These are phyloP conservation scores for Beta lomatogona DNA, from an alignment of 179 eudicot genomes.

Conservation along the genomic window DNA sequence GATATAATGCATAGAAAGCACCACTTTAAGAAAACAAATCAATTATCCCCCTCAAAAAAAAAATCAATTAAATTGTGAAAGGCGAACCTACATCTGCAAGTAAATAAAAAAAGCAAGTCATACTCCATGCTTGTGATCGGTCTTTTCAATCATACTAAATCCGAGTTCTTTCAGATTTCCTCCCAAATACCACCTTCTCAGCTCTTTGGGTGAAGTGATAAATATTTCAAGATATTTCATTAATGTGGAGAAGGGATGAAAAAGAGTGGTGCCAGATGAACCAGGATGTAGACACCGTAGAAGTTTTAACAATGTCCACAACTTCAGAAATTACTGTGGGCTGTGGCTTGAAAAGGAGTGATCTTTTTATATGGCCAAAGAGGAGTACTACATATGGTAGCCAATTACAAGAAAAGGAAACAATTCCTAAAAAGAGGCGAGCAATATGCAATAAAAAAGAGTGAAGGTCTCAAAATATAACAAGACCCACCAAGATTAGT, in stretches of 20 bases:
- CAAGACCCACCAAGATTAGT: background rate
- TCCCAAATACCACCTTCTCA: background rate
- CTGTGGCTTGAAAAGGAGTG: background rate
- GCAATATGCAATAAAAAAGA: background rate
- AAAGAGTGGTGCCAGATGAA: too few relatives aligned
- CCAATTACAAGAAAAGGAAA: background rate
- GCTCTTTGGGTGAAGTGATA: too few relatives aligned
- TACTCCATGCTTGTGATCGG: background rate
- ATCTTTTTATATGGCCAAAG: too few relatives aligned
- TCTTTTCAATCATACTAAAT: background rate
- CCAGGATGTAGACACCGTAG: too few relatives aligned
- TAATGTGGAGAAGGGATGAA: background rate
- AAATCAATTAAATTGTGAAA: background rate
- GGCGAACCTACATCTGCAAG: background rate
- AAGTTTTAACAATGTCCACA: background rate
- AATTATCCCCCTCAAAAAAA: too few relatives aligned
- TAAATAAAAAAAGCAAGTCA: background rate
- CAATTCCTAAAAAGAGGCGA: background rate
- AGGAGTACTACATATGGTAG: background rate
- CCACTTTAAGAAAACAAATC: background rate
- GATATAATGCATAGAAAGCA: conserved; percentile 17
- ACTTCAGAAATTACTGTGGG: background rate
- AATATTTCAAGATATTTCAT: too few relatives aligned
- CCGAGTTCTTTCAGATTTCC: background rate
- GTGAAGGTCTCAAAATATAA: background rate